phyloP scores from a whole-genome alignment of 352 stramenopile genomes.

The Phytophthora cactorum region DNA sequence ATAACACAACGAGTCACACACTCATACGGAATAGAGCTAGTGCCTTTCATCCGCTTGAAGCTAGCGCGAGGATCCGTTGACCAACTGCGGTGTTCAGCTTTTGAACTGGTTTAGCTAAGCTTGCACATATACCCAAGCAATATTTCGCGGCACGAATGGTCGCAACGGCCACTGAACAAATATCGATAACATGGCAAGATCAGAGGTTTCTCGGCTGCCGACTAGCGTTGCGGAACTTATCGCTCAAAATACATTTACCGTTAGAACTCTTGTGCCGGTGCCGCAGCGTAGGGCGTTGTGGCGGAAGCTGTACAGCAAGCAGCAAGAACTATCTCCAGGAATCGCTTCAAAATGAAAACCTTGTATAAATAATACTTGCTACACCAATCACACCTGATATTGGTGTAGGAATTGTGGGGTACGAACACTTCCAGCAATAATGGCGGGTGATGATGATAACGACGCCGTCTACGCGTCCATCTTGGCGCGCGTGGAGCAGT shows the following conservation, averaged over 20 bases:
- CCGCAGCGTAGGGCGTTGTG: not conserved
- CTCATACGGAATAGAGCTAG: conserved; percentile 1
- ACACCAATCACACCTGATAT: not conserved
- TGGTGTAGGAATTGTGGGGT: not conserved
- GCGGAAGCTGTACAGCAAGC: not conserved
- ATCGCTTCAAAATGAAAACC: not conserved
- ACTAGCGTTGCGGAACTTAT: not conserved
- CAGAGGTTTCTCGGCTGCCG: not conserved
- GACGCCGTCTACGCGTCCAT: conserved; percentile 47
- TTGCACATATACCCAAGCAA: conserved; percentile 7
- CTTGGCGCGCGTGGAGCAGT: conserved; percentile 29
- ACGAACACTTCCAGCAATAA: conserved; percentile 5
- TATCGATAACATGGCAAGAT: too few relatives aligned
- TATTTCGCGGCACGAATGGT: conserved; percentile 29
- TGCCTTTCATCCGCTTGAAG: conserved; percentile 13
- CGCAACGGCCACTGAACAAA: conserved; percentile 18
- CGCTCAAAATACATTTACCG: conserved; percentile 4
- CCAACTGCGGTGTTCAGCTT: conserved; percentile 15
- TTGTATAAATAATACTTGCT: not conserved
- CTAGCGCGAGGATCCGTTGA: conserved; percentile 12
- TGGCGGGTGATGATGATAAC: conserved; percentile 10
- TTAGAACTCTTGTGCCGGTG: not conserved
- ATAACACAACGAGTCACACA: conserved; percentile 12
- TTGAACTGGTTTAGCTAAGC: conserved; percentile 7
- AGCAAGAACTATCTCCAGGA: not conserved